Evolutionary conservation across 2,329 filamentous ascomycete genomes (phyloP).

Genomic region (Fulvia fulva): DNA sequence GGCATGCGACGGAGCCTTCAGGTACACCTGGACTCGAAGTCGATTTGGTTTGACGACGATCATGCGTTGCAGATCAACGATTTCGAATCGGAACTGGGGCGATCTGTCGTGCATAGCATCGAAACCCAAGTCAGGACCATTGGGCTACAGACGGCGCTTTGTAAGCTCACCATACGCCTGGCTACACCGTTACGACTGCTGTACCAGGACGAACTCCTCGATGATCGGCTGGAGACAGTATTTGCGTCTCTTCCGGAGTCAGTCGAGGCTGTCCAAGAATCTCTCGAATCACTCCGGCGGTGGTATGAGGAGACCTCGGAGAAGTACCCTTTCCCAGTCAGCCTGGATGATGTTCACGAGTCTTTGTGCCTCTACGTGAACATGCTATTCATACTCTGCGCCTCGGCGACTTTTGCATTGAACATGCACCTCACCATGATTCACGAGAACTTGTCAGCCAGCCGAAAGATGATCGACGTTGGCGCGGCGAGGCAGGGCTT

Average conservation of each 20-base stretch:
- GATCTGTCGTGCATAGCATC: conserved; percentile 4
- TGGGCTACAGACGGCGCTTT: neutral
- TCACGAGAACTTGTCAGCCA: neutral
- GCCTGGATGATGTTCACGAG: conserved; percentile 8
- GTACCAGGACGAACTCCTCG: conserved; percentile 3
- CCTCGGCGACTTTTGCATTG: conserved; percentile 3
- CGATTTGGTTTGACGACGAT: neutral
- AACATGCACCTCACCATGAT: conserved; percentile 5
- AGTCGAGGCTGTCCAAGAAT: neutral
- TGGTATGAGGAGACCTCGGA: conserved; percentile 7
- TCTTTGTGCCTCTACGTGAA: conserved; percentile 9
- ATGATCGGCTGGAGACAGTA: conserved; percentile 1
- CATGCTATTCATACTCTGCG: conserved; percentile 11
- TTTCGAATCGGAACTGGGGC: conserved; percentile 8
- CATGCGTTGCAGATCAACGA: conserved; percentile 1
- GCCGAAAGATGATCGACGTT: conserved; percentile 1
- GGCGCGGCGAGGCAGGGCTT: neutral
- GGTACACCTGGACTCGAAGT: neutral
- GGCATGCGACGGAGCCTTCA: conserved; percentile 3
- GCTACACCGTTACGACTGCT: neutral
- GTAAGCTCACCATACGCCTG: conserved; percentile 1
- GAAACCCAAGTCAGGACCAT: conserved; percentile 6
- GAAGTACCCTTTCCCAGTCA: conserved; percentile 6
- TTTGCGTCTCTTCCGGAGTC: neutral
- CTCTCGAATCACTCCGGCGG: neutral